Base-by-base conservation (phyloP, 805 yeast species). In the Ogataea zsoltii region DNA sequence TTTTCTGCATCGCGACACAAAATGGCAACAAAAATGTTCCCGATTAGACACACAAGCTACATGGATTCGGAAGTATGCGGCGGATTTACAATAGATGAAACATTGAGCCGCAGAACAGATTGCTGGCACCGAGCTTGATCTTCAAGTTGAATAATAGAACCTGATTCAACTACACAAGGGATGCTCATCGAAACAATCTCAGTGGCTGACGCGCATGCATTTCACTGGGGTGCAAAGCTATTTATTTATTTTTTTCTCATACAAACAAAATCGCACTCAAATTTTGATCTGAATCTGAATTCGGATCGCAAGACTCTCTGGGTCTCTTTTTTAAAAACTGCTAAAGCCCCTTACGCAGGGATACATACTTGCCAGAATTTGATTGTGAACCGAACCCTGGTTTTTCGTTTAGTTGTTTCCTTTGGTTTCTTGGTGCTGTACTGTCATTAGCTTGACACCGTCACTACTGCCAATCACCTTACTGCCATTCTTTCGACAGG, bases 1-100 rank as follows among this genome's bases (percentile, higher is more conserved):
- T 25, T 37, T 7, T 7, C 15, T 28, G 32, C 19, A 37, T 3
- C 31, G 32, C 40, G 23, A 37, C 31, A 7, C 16, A 32, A 37
- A 26, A 25, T 9, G 40, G 40, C 15, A 37, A 37, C 40, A 37
- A 37, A 16, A 17, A 12, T 25, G 33, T 9, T 16, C 40, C 40
- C 11, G 4, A 26, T 37, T 12, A 3, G 32, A 25, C 3, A 4
- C 6, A 3, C 7, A 14, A 11, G 3, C 3, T 37, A 15, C 40
- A 37, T 37, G 25, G 23, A 26, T 26, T 15, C 17, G 31, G 40
- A 17, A 16, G 23, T 25, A 26, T 25, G 15, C 32, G 40, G 31
- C 15, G 13, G 2, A 2, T 12, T 4, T 15, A 37, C 32, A 37
- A 37, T 37, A 14, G 5, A 16, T 37, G 40, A 37, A 37, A 37